Evolutionary conservation across 2,329 filamentous ascomycete species (phyloP).

Genomic region (Penicillium sp.): DNA sequence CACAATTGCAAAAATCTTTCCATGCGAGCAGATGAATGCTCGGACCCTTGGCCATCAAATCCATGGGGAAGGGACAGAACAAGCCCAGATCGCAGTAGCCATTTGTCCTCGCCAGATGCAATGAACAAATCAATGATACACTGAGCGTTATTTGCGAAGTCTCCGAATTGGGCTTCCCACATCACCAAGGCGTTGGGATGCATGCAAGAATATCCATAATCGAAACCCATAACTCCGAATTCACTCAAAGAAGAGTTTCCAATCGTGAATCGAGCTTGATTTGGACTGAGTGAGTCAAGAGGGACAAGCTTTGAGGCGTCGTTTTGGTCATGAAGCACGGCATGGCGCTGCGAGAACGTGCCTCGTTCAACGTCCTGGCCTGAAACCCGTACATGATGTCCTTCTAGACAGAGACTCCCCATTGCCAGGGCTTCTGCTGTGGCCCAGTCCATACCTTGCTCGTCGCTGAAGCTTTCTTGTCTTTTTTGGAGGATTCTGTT

Average conservation of each 20-base stretch:
- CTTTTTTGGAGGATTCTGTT: slow-evolving; percentile 90
- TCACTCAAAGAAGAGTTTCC: slow-evolving; percentile 87
- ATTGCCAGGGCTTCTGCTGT: slow-evolving; percentile 96
- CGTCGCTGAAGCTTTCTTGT: slow-evolving; percentile 85
- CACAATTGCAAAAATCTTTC: slow-evolving; percentile 96
- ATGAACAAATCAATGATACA: slow-evolving; percentile 99
- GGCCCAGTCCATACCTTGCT: slow-evolving; percentile 83
- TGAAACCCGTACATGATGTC: slow-evolving; percentile 95
- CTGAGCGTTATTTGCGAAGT: slow-evolving; percentile 99
- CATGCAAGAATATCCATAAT: slow-evolving; percentile 97
- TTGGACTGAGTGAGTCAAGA: slow-evolving; percentile 81
- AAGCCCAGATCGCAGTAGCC: slow-evolving; percentile 95
- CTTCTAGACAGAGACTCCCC: slow-evolving; percentile 84
- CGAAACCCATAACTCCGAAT: slow-evolving; percentile 81
- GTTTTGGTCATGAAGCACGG: slow-evolving; percentile 96
- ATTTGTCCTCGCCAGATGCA: slow-evolving; percentile 95
- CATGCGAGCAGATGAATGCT: slow-evolving; percentile 96
- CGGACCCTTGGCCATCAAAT: slow-evolving; percentile 96
- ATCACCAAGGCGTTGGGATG: slow-evolving; percentile 97
- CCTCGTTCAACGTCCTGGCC: slow-evolving; percentile 99
- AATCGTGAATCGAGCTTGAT: slow-evolving; percentile 95
- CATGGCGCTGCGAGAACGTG: slow-evolving; percentile 97
- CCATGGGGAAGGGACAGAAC: slow-evolving; percentile 96
- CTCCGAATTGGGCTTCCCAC: slow-evolving; percentile 99
- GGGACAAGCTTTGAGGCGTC: slow-evolving; percentile 91